A percentile compares a stretch with the other conserved stretches of the same genome.
Conservation (phyloP, 768 basidiomycete genomes). For the Pleurotus pulmonarius region DNA sequence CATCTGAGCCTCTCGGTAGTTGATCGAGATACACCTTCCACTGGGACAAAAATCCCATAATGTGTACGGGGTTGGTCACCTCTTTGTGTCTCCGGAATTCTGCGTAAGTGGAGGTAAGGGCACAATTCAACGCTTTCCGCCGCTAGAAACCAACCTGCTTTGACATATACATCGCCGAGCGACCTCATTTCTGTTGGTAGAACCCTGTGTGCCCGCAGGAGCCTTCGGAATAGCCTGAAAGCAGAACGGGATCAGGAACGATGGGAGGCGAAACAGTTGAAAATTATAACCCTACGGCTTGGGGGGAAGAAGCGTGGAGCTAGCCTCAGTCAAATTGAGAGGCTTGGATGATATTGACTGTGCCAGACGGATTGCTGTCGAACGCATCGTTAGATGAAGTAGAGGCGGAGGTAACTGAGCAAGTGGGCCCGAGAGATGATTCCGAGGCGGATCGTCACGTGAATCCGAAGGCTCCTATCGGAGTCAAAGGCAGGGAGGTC, state of each 20-base stretch:
- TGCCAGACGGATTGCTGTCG: slow-evolving; percentile 43
- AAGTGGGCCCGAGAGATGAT: too few species aligned
- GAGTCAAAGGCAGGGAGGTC: too few species aligned
- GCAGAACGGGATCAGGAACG: too few species aligned
- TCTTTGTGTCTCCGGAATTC: slow-evolving; percentile 85
- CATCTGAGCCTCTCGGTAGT: slow-evolving; percentile 45
- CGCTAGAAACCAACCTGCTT: slow-evolving; percentile 50
- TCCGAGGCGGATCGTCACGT: too few species aligned
- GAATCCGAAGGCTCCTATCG: too few species aligned
- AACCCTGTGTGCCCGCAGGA: slow-evolving; percentile 74
- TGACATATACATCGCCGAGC: slow-evolving; percentile 84
- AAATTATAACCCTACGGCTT: slow-evolving; percentile 57
- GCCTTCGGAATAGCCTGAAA: slow-evolving; percentile 70
- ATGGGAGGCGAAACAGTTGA: too few species aligned
- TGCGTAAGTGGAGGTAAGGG: slow-evolving; percentile 22
- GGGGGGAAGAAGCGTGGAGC: slow-evolving; percentile 73
- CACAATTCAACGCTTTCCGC: background rate
- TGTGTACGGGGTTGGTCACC: slow-evolving; percentile 80
- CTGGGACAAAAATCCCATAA: slow-evolving; percentile 93
- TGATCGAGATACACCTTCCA: slow-evolving; percentile 93
- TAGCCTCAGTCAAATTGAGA: slow-evolving; percentile 58
- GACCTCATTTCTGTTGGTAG: slow-evolving; percentile 78
- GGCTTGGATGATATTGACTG: slow-evolving; percentile 55
- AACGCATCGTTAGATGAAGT: slow-evolving; percentile 28
- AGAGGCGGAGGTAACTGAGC: too few species aligned